Evolutionary conservation across 1,284 basidiomycete species (phyloP).

Genomic region (Boletus hoseneyae): DNA sequence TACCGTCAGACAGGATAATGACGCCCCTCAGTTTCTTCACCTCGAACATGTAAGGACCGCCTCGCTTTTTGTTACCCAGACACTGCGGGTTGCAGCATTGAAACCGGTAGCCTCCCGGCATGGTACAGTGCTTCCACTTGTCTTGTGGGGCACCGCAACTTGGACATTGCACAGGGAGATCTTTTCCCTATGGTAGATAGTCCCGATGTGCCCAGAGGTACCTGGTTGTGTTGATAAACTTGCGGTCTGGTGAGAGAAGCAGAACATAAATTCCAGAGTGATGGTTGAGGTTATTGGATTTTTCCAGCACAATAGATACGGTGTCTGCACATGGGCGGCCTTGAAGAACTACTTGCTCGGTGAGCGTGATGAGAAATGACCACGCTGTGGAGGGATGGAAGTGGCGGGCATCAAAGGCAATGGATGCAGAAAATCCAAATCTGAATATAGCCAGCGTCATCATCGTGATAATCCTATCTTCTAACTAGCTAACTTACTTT

Average conservation of each 20-base stretch:
- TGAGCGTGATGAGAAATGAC: neutral
- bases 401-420: neutral
- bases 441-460: neutral
- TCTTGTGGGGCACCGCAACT: neutral
- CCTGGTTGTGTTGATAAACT: neutral
- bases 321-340: neutral
- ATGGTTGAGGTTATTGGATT: neutral
- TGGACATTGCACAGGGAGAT: neutral
- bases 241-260: neutral
- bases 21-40: neutral
- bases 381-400: neutral
- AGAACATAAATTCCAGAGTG: neutral
- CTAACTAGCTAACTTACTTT: neutral
- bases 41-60: neutral
- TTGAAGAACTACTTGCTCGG: neutral
- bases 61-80: neutral
- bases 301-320: neutral
- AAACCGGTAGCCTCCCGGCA: neutral
- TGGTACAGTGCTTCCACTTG: neutral
- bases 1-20: too few species aligned
- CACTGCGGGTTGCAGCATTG: neutral
- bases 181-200: neutral
- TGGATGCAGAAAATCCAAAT: neutral
- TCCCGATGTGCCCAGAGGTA: neutral
- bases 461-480: neutral